Conservation (phyloP, 805 yeast genomes). For the Saccharomycopsis sp. region DNA sequence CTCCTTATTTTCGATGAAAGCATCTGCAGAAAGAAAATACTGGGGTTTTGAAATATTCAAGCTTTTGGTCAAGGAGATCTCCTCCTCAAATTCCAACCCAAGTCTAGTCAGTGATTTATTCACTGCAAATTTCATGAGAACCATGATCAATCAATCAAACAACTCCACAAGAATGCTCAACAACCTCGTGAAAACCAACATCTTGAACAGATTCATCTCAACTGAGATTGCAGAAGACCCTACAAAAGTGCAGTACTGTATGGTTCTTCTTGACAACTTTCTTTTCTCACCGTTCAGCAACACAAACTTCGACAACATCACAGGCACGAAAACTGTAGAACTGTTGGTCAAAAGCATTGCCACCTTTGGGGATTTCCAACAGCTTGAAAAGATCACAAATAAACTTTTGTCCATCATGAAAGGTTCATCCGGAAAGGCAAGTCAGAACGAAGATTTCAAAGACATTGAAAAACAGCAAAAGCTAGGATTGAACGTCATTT, state of each 20-base stretch:
- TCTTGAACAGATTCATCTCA: slow-evolving; percentile 29
- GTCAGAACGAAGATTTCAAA: slow-evolving; percentile 11
- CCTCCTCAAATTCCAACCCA: not conserved
- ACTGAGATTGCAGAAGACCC: slow-evolving; percentile 24
- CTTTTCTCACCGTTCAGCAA: slow-evolving; percentile 42
- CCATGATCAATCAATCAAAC: slow-evolving; percentile 67
- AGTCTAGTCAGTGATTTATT: slow-evolving; percentile 28
- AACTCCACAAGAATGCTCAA: slow-evolving; percentile 57
- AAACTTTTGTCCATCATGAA: slow-evolving; percentile 23
- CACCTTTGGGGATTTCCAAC: slow-evolving; percentile 20
- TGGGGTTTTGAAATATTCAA: slow-evolving; percentile 75
- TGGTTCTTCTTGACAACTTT: slow-evolving; percentile 29
- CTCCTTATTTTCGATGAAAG: slow-evolving; percentile 59
- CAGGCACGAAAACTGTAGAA: slow-evolving; percentile 62
- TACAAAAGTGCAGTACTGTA: slow-evolving; percentile 30
- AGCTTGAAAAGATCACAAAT: slow-evolving; percentile 12
- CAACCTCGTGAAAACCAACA: slow-evolving; percentile 49
- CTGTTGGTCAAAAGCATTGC: slow-evolving; percentile 28
- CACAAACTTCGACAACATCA: slow-evolving; percentile 64
- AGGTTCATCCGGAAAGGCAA: slow-evolving; percentile 21
- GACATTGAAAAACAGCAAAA: slow-evolving; percentile 24
- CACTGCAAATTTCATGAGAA: slow-evolving; percentile 60
- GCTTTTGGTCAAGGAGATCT: slow-evolving; percentile 32
- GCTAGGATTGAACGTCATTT: slow-evolving; percentile 26
- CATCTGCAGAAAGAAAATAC: slow-evolving; percentile 80